Evolutionary conservation across 208 protist genomes (phyloP), one percentile per base, ranked within the genome.

Genomic region (Hexamita inflata): DNA sequence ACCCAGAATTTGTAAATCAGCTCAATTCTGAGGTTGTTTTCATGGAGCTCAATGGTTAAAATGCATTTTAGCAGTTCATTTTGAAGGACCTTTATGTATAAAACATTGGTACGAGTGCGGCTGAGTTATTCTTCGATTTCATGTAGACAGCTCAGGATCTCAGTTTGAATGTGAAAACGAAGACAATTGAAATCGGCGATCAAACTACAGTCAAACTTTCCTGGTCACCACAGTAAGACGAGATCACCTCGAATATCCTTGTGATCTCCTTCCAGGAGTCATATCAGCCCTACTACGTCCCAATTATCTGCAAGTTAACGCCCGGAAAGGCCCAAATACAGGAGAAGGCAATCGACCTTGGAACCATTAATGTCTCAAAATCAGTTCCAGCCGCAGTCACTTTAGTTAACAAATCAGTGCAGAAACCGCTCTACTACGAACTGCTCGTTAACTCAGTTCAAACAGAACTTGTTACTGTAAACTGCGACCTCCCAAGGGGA

Each of bases 271-370:
- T n/a, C n/a, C n/a, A n/a, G n/a, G n/a, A n/a, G 19, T 19, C 4
- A 53, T 19, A 24, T 24, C 4, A 24, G 19, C 19, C 4, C 11
- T 53, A 24, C 4, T 70, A 70, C 38, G 35, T 70, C 11, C 64
- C 64, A 70, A 45, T 70, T 45, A 70, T 70, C 28, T 15, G 19
- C 15, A n/a, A 49, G 26, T 38, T 70, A 42, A n/a, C 7, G 2
- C 64, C 64, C 42, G 64, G 64, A 2, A 40, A 49, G 15, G 64
- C 64, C 2, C 9, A n/a, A 15, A 42, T 70, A 28, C 38, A 45
- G 4, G 64, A 70, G 64, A 70, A 70, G 35, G 2, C 2, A n/a
- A 40, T 70, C 42, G 64, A 70, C 35, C 42, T 42, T n/a, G 64
- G 64, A 32, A 15, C 42, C 7, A 70, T 70, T n/a, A 70, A 13